phyloP scores from a whole-genome alignment of 1,284 basidiomycete genomes.

The Moniliella sp. region DNA sequence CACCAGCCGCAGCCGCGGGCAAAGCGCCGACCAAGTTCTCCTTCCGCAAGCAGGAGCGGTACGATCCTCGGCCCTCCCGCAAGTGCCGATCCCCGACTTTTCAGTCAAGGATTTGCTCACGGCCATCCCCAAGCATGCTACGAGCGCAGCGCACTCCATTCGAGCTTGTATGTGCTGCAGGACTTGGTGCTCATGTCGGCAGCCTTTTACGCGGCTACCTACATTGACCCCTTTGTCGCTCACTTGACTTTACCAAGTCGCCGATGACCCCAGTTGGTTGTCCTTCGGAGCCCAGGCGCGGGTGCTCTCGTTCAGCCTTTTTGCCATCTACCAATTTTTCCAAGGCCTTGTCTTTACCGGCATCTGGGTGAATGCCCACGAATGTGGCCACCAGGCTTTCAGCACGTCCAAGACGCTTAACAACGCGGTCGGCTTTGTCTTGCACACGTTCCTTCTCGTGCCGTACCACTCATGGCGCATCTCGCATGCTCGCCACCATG shows the following conservation, averaged over 20 bases:
- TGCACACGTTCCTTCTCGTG: conserved; percentile 79
- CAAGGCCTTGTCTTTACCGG: conserved; percentile 77
- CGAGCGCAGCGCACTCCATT: conserved; percentile 65
- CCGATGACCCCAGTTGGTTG: no score
- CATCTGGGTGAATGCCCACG: conserved; percentile 63
- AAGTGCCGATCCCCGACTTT: conserved; percentile 39
- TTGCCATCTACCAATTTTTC: conserved; percentile 60
- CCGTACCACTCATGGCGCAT: conserved; percentile 97
- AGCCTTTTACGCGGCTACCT: conserved; percentile 50
- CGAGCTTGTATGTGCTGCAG: conserved; percentile 58
- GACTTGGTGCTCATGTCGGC: conserved; percentile 51
- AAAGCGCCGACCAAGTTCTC: not conserved
- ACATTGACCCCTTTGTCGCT: conserved; percentile 41
- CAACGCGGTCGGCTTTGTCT: conserved; percentile 75
- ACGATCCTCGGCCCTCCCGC: not conserved
- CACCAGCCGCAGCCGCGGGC: not conserved
- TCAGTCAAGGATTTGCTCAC: conserved; percentile 65
- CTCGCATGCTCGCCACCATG: conserved; percentile 87
- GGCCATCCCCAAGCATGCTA: conserved; percentile 77
- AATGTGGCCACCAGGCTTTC: conserved; percentile 9
- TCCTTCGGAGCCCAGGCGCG: no score
- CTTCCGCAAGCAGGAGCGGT: not conserved
- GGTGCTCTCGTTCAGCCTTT: no score
- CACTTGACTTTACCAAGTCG: conserved; percentile 6
- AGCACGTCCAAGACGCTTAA: conserved; percentile 41